Conservation (phyloP, 129 eudicot genomes). For the Flaveria linearis region DNA sequence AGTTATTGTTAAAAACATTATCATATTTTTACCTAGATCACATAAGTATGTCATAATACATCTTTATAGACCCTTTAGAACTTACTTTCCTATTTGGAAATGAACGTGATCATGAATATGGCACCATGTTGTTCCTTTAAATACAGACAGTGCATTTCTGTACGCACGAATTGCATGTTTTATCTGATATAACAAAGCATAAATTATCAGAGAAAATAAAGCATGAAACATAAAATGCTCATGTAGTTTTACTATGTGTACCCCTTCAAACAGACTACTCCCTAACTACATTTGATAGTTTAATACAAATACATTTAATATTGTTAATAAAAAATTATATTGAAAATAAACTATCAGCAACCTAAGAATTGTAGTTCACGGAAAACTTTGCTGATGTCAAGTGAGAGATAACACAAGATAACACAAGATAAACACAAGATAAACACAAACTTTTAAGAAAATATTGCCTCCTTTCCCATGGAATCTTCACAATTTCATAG, state of each 20-base stretch:
- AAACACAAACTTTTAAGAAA: neutral
- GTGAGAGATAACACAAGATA: too few species aligned
- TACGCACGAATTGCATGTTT: constrained; percentile 97
- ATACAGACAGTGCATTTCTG: constrained; percentile 79
- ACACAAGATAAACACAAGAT: too few species aligned
- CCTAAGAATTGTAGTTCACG: too few species aligned
- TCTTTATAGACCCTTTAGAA: constrained; percentile 17
- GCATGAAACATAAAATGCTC: constrained; percentile 23
- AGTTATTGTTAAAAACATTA: constrained; percentile 6
- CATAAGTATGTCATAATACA: constrained; percentile 2
- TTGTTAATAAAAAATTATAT: too few species aligned
- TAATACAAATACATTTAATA: too few species aligned
- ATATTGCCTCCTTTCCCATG: neutral
- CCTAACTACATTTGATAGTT: too few species aligned
- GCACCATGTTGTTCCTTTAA: constrained; percentile 85
- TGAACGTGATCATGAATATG: constrained; percentile 88
- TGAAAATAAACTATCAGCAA: too few species aligned
- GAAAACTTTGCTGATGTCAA: neutral
- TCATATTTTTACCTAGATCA: constrained; percentile 10
- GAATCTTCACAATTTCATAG: neutral
- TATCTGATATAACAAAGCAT: constrained; percentile 51
- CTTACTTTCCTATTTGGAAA: constrained; percentile 92
- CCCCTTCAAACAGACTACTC: constrained; percentile 17
- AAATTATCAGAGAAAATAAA: constrained; percentile 23
- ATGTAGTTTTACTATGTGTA: constrained; percentile 11